A percentile compares a stretch with the other conserved stretches of the same genome.
These are phyloP conservation scores for Prorocentrum cordatum DNA, from an alignment of 169 alveolate genomes.

Conservation along the genomic window DNA sequence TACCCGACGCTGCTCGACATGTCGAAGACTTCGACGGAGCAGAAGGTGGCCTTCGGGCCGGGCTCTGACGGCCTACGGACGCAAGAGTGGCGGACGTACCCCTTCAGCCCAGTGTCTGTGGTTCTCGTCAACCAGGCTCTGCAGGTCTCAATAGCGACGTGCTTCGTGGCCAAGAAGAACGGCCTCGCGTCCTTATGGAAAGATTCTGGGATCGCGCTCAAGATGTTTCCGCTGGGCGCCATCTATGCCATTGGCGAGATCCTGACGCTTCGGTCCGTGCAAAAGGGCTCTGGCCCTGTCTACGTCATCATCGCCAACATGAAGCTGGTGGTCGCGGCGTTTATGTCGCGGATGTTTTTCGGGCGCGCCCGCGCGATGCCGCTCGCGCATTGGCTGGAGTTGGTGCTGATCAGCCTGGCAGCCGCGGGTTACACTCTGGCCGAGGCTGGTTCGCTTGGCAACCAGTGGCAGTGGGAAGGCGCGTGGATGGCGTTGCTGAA, in stretches of 20 bases:
- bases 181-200: neutral
- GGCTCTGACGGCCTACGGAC: neutral
- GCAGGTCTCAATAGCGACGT: neutral
- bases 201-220: neutral
- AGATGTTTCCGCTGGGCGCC: constrained; percentile 49
- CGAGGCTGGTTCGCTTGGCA: neutral
- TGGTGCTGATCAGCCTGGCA: constrained; percentile 12
- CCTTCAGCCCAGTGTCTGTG: constrained; percentile 26
- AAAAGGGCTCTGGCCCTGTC: constrained; percentile 58
- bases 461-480: neutral
- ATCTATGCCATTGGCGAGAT: constrained; percentile 57
- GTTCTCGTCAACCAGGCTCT: constrained; percentile 28
- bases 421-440: constrained; percentile 35
- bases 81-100: constrained; percentile 36
- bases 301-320: constrained; percentile 61
- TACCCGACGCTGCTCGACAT: constrained; percentile 50
- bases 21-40: constrained; percentile 40
- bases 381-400: neutral
- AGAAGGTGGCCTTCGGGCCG: neutral
- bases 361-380: neutral
- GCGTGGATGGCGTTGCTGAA: constrained; percentile 49
- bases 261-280: constrained; percentile 50
- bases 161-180: neutral
- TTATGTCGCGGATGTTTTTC: constrained; percentile 39
- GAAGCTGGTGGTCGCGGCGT: constrained; percentile 28